phyloP scores from a whole-genome alignment of 345 rosid species.

The Brassica rapa region DNA sequence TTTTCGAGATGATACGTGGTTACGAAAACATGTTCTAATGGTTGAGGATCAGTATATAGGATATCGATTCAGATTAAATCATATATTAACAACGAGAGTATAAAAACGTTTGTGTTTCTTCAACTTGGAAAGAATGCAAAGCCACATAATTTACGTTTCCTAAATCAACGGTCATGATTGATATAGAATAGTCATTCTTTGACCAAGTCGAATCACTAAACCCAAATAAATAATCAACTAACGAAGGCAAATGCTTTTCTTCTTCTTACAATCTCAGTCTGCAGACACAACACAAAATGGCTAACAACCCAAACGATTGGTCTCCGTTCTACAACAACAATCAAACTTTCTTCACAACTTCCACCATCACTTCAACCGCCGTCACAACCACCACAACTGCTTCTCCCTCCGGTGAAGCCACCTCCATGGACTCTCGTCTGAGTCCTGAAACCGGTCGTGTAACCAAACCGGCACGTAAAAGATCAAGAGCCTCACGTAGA shows the following conservation, averaged over 20 bases:
- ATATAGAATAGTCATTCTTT: constrained; percentile 35
- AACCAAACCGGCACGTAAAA: constrained; percentile 66
- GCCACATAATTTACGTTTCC: constrained; percentile 26
- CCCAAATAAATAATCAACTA: constrained; percentile 28
- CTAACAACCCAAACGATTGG: constrained; percentile 68
- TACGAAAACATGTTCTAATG: too few species aligned
- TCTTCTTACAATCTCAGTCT: constrained; percentile 20
- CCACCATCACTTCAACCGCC: constrained; percentile 40
- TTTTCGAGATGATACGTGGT: too few species aligned
- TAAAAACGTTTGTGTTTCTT: neutral
- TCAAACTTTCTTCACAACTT: constrained; percentile 43
- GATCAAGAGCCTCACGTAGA: constrained; percentile 90
- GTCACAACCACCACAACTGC: constrained; percentile 36
- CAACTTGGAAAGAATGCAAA: constrained; percentile 5
- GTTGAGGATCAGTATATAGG: too few species aligned
- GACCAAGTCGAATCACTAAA: constrained; percentile 39
- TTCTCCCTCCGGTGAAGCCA: constrained; percentile 8
- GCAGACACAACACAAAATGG: constrained; percentile 51
- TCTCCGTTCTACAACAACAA: constrained; percentile 55
- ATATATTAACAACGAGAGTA: neutral
- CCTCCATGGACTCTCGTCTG: constrained; percentile 37
- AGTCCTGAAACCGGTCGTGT: constrained; percentile 75
- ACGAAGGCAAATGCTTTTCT: constrained; percentile 28
- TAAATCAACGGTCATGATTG: constrained; percentile 39
- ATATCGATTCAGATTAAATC: constrained; percentile 1